Base-by-base conservation (phyloP, 768 basidiomycete genomes). In the Steccherinum ochraceum region DNA sequence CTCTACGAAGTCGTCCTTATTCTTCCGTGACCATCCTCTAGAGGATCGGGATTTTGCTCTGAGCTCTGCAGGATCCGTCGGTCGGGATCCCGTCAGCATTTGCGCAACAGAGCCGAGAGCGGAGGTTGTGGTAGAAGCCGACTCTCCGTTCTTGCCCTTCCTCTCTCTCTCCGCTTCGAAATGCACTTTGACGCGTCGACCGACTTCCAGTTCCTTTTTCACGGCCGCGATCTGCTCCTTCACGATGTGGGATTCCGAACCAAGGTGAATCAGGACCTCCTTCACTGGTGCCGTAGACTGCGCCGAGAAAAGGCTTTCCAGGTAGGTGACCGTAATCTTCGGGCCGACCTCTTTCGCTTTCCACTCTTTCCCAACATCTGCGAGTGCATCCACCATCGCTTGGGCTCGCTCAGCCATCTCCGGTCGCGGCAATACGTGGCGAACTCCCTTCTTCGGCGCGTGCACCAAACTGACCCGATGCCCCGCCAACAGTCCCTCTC, bases 401-500 rank as follows among this genome's bases (percentile, higher is more conserved):
- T 73, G 58, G 26, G 80, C 65, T 21, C 75, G 76, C 26, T 64
- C 61, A 24, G 69, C 54, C 75, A 78, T 75, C 52, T 77, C 75
- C 1, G 53, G 59, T 0, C 55, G 51, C 0, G 77, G 74, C 13
- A 63, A 53, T n/a, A 67, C 54, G 46, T 69, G 70, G 30, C 30
- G 30, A 7, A 16, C 16, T 7, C 68, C 58, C 16, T 70, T 71
- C 70, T 82, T 89, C 35, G 71, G 68, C 20, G 69, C 64, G 57
- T 85, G 77, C 2, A 76, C 67, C 23, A 93, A 57, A 49, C 77
- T 72, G 51, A 90, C 78, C 7, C 75, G 68, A 25, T 69, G 64
- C 0, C 85, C 86, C 55, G 79, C 79, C 57, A 76, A 77, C 49
- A 93, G 65, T 35, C 84, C 77, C 47, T 74, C 69, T 46, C 70